Evolutionary conservation across 2,329 filamentous ascomycete genomes (phyloP), one percentile per base, ranked within the genome.

Genomic region (Microcera coccophila): DNA sequence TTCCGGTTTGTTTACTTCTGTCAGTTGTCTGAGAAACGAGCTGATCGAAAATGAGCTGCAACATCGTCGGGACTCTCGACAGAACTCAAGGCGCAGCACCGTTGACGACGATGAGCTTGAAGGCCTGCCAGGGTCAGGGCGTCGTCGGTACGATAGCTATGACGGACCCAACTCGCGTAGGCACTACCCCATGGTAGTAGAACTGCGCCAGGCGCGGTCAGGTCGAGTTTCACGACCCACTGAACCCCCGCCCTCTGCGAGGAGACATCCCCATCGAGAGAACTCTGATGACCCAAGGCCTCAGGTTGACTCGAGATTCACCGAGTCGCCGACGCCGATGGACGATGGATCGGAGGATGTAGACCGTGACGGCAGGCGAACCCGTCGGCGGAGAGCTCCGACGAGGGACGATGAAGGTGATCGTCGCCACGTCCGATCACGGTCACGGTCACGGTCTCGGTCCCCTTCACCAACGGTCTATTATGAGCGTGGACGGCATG

Each of bases 281-380:
- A 17, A 17, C 3, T 28, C 36, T 7, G 34, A 33, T 21, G 31
- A 36, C n/a, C 10, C 21, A n/a, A 17, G 42, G 14, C 16, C 24
- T 16, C 35, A 36, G 4, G 36, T 39, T 12, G 28, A 34, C 11
- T 36, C 35, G 42, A 31, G 36, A 33, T 41, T 50, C 17, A 52
- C 51, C 3, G 48, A 46, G 36, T 54, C 51, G 28, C 52, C 51
- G 3, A 42, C 36, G 15, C 52, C 42, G 32, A 52, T 54, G 18
- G 52, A 52, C 3, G 43, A 39, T 20, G 29, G 20, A 11, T 15
- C 39, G 34, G 18, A 26, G 12, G 17, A 26, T n/a, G n/a, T n/a
- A n/a, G n/a, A n/a, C n/a, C n/a, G n/a, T n/a, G n/a, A n/a, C n/a
- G n/a, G n/a, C n/a, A n/a, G n/a, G n/a, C n/a, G n/a, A n/a, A n/a